These are phyloP conservation scores for Phytophthora pini DNA, from an alignment of 352 stramenopile genomes.

Conservation along the genomic window DNA sequence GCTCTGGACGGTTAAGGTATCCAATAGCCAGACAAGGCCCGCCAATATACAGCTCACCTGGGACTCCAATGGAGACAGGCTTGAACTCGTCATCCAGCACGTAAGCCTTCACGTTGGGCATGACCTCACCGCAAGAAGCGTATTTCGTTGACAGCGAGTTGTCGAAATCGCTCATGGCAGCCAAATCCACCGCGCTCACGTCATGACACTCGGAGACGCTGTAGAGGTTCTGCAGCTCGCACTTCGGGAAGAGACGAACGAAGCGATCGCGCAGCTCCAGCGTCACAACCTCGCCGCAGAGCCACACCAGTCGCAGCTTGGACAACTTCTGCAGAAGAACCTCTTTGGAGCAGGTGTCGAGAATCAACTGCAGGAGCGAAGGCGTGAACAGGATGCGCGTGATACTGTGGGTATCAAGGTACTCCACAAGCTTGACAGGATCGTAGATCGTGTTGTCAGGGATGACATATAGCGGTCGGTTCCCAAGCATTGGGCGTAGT, in stretches of 20 bases:
- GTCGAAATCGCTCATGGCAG: slow-evolving; percentile 76
- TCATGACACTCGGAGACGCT: slow-evolving; percentile 95
- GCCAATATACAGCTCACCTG: slow-evolving; percentile 87
- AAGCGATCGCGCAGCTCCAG: slow-evolving; percentile 89
- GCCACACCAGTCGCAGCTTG: slow-evolving; percentile 88
- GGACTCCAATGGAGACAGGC: slow-evolving; percentile 67
- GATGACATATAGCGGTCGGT: slow-evolving; percentile 91
- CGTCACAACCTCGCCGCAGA: slow-evolving; percentile 94
- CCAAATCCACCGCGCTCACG: slow-evolving; percentile 84
- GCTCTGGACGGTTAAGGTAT: slow-evolving; percentile 83
- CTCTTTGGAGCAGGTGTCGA: slow-evolving; percentile 72
- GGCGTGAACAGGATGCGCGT: slow-evolving; percentile 95
- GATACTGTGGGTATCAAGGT: slow-evolving; percentile 77
- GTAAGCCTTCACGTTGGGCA: slow-evolving; percentile 83
- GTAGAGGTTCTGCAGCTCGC: slow-evolving; percentile 93
- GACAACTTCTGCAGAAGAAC: slow-evolving; percentile 64
- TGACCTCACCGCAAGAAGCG: slow-evolving; percentile 86
- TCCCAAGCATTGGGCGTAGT: slow-evolving; percentile 90
- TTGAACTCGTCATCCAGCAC: slow-evolving; percentile 81
- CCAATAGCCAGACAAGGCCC: slow-evolving; percentile 86
- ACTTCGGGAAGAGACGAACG: slow-evolving; percentile 82
- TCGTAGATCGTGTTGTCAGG: slow-evolving; percentile 94
- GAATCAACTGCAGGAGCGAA: slow-evolving; percentile 89
- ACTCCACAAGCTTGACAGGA: slow-evolving; percentile 78
- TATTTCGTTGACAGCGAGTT: slow-evolving; percentile 85